Evolutionary conservation across 2,329 filamentous ascomycete genomes (phyloP).

Genomic region (Rosellinia necatrix): DNA sequence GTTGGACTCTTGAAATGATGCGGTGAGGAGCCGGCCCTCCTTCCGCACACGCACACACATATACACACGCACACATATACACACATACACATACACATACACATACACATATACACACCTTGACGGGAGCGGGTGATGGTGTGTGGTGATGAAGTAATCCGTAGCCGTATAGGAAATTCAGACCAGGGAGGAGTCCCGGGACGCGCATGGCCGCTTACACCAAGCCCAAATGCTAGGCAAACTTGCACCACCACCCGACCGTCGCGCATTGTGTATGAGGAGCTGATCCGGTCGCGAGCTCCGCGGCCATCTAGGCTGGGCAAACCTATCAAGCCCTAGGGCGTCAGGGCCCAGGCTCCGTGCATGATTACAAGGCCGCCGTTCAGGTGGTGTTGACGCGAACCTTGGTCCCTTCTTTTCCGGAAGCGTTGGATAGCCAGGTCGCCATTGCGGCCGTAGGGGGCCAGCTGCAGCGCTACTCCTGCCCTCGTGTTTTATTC

Average conservation of each 20-base stretch:
- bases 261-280: not conserved
- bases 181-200: not conserved
- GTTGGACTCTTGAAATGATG: no score
- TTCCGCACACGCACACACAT: no score
- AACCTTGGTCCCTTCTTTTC: not conserved
- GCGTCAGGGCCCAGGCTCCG: not conserved
- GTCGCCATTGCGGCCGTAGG: not conserved
- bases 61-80: no score
- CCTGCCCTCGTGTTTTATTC: not conserved
- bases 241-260: not conserved
- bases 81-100: no score
- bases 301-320: slow-evolving; percentile 10
- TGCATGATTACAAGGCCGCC: not conserved
- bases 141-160: not conserved
- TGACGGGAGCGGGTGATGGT: not conserved
- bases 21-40: not conserved
- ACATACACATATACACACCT: no score
- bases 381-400: not conserved
- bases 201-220: slow-evolving; percentile 22
- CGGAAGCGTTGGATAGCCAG: not conserved
- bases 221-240: slow-evolving; percentile 1
- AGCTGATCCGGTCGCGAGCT: slow-evolving; percentile 5
- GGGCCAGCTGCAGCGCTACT: not conserved
- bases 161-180: no score
- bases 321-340: not conserved